Evolutionary conservation across 805 yeast species (phyloP), one percentile per base, ranked within the genome.

Genomic region (Candida chilensis): DNA sequence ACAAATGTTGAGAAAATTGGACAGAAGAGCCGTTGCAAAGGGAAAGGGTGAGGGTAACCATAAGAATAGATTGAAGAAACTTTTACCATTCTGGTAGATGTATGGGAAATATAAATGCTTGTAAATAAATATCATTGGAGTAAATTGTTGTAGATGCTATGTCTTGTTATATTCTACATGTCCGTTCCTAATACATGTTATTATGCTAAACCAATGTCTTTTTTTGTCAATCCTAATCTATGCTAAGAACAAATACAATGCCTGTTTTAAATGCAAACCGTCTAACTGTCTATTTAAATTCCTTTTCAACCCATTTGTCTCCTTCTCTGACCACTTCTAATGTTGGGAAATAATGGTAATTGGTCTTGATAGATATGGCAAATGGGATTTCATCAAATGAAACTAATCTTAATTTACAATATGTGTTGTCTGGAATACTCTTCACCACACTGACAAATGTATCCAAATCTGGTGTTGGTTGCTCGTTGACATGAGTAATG

Each of bases 401-500:
- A 27, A 86, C 88, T 22, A 83, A 58, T 38, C 95, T 72, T 37
- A 88, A 57, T 45, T 85, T 82, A 44, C 85, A 80, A 45, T 86
- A 88, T 3, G 88, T 74, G 39, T 76, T 73, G 44, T 87, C 94
- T 4, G 85, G 79, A 29, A 87, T 79, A 12, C 64, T 52, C 39
- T 71, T 72, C n/a, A 82, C 83, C 29, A 71, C 79, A 15, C 60
- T 54, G 37, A 82, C 57, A 44, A 88, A 87, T 3, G 76, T 63
- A 17, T 74, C 79, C 33, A 88, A 51, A 27, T 77, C 82, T 6
- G 75, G 74, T 0, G 94, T 84, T 28, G 78, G 74, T 12, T 57
- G 45, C 32, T 84, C 95, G 50, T 87, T 84, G 27, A 87, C 85
- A 49, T 86, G 95, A 1, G 96, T 87, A 34, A 87, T 81, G 60